phyloP scores from a whole-genome alignment of 2,329 filamentous ascomycete species.

The Aspergillus fijiensis region DNA sequence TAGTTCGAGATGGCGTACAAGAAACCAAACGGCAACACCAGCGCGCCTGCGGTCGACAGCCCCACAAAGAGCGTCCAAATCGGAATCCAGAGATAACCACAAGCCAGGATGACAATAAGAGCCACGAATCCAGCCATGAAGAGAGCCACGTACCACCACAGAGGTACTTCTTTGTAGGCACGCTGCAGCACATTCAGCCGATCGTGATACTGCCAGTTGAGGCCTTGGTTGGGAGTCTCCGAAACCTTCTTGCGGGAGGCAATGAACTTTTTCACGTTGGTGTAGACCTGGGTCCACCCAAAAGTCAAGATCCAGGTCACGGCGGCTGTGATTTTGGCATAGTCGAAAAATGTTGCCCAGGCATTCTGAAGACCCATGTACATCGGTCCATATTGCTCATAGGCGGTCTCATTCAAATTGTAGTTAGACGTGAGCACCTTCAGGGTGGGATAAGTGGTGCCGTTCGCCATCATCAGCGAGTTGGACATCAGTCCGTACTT shows the following conservation, averaged over 20 bases:
- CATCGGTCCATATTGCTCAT: slow-evolving; percentile 52
- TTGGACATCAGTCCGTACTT: slow-evolving; percentile 60
- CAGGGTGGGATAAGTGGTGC: slow-evolving; percentile 47
- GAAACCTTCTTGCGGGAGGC: slow-evolving; percentile 33
- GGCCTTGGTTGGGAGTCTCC: slow-evolving; percentile 32
- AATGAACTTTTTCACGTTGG: slow-evolving; percentile 47
- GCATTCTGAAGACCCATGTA: slow-evolving; percentile 59
- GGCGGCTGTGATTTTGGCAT: slow-evolving; percentile 59
- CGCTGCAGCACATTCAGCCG: slow-evolving; percentile 60
- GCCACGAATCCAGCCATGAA: slow-evolving; percentile 52
- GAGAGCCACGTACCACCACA: slow-evolving; percentile 58
- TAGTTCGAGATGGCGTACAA: slow-evolving; percentile 61
- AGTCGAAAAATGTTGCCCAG: slow-evolving; percentile 62
- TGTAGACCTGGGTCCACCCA: slow-evolving; percentile 51
- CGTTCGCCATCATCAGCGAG: slow-evolving; percentile 52
- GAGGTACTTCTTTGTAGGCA: slow-evolving; percentile 57
- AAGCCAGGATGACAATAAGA: slow-evolving; percentile 53
- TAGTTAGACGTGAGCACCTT: slow-evolving; percentile 45
- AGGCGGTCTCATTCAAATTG: slow-evolving; percentile 52
- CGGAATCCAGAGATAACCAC: slow-evolving; percentile 57
- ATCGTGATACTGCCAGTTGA: slow-evolving; percentile 59
- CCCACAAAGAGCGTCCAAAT: slow-evolving; percentile 62
- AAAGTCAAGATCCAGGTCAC: slow-evolving; percentile 61
- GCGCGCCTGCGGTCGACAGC: slow-evolving; percentile 54
- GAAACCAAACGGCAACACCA: slow-evolving; percentile 60